Conservation (phyloP, 768 basidiomycete species). For the Suillus spraguei region DNA sequence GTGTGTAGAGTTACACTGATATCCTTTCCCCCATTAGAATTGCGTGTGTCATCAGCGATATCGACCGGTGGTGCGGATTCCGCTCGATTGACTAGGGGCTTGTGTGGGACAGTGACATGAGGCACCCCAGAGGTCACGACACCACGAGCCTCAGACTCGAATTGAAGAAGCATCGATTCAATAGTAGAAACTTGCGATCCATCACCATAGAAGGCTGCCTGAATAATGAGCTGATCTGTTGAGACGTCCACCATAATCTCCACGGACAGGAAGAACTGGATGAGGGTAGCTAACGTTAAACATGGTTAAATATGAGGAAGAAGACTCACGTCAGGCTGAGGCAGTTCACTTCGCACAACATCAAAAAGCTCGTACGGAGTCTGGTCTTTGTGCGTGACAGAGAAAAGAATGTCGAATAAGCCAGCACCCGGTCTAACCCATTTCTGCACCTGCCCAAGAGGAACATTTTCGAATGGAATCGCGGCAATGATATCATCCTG, state of each 20-base stretch:
- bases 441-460: constrained; percentile 33
- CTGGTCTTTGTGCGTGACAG: constrained; percentile 28
- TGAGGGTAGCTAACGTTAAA: constrained; percentile 5
- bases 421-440: constrained; percentile 28
- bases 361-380: constrained; percentile 24
- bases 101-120: background rate
- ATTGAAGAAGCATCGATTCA: constrained; percentile 22
- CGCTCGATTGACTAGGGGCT: background rate
- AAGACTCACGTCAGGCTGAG: constrained; percentile 33
- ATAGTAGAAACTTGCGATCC: constrained; percentile 22
- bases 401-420: constrained; percentile 36
- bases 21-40: background rate
- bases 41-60: background rate
- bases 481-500: constrained; percentile 31
- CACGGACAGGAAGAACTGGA: constrained; percentile 26
- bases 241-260: constrained; percentile 28
- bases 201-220: constrained; percentile 25
- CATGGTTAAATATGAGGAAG: background rate
- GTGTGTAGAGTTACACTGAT: constrained; percentile 10
- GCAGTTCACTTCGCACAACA: constrained; percentile 30
- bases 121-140: constrained; percentile 17
- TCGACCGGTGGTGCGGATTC: background rate
- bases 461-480: constrained; percentile 32
- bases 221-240: constrained; percentile 21
- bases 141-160: constrained; percentile 28